These are phyloP conservation scores for Amanita thiersii DNA, from an alignment of 768 basidiomycete species.

Conservation along the genomic window DNA sequence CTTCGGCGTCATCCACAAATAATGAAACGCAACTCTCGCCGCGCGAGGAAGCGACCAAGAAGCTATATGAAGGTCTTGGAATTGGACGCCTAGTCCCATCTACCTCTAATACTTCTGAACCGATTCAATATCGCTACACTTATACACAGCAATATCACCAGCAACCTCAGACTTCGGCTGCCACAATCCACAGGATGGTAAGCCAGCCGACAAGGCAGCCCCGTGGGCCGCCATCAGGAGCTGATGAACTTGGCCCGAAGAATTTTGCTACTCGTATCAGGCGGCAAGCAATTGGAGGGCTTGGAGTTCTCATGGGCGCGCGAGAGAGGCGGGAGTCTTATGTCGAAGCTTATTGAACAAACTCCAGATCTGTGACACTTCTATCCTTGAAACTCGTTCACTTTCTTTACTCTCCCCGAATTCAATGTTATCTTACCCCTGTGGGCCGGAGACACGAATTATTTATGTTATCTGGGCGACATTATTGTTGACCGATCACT, in stretches of 20 bases:
- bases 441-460: too few species aligned
- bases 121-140: conserved; percentile 21
- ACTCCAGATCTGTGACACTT: too few species aligned
- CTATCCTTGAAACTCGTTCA: too few species aligned
- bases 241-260: conserved; percentile 80
- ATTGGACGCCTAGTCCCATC: conserved; percentile 58
- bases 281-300: conserved; percentile 75
- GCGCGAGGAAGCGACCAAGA: conserved; percentile 82
- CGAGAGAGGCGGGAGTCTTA: conserved; percentile 66
- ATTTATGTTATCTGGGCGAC: not conserved
- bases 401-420: too few species aligned
- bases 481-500: too few species aligned
- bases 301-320: conserved; percentile 73
- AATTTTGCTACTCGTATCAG: conserved; percentile 85
- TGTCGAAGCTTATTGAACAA: conserved; percentile 59
- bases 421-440: too few species aligned
- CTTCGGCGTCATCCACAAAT: conserved; percentile 42
- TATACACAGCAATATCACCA: not conserved
- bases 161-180: conserved; percentile 25
- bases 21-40: conserved; percentile 59
- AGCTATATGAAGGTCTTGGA: conserved; percentile 84
- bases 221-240: conserved; percentile 78
- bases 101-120: conserved; percentile 24
- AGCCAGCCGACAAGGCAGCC: conserved; percentile 81
- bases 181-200: conserved; percentile 47